These are phyloP conservation scores for Asterella californica DNA, from an alignment of 225 moss, liverwort and hornwort species.

Conservation along the genomic window DNA sequence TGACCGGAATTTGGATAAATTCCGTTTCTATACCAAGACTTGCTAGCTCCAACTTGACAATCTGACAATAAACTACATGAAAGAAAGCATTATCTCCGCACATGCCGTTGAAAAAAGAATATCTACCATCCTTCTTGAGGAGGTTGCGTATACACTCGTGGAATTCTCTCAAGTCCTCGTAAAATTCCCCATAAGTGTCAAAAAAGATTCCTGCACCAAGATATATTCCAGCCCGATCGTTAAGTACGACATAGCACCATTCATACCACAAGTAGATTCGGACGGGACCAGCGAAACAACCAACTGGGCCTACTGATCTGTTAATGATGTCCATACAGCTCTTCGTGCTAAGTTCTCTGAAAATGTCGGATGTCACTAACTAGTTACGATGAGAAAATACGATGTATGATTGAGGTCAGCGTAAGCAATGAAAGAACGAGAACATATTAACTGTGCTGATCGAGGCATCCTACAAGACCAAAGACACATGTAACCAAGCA, in stretches of 20 bases:
- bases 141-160: conserved; percentile 73
- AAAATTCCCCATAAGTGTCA: conserved; percentile 93
- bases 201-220: conserved; percentile 79
- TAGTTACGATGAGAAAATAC: too few species aligned
- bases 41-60: conserved; percentile 66
- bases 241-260: not conserved
- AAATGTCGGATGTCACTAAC: too few species aligned
- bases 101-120: conserved; percentile 94
- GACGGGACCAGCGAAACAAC: not conserved
- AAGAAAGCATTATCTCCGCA: conserved; percentile 98
- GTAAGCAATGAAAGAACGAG: too few species aligned
- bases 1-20: conserved; percentile 78
- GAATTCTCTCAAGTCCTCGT: conserved; percentile 84
- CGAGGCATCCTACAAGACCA: not conserved
- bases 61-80: conserved; percentile 91
- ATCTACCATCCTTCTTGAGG: conserved; percentile 66
- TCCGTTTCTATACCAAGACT: conserved; percentile 37
- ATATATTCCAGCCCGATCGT: not conserved
- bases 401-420: too few species aligned
- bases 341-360: too few species aligned
- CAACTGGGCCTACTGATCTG: too few species aligned
- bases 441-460: not conserved
- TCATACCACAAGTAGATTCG: not conserved
- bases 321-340: too few species aligned
- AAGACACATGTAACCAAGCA: not conserved